Conservation (phyloP, 257 asterid species). For the Petrea volubilis region DNA sequence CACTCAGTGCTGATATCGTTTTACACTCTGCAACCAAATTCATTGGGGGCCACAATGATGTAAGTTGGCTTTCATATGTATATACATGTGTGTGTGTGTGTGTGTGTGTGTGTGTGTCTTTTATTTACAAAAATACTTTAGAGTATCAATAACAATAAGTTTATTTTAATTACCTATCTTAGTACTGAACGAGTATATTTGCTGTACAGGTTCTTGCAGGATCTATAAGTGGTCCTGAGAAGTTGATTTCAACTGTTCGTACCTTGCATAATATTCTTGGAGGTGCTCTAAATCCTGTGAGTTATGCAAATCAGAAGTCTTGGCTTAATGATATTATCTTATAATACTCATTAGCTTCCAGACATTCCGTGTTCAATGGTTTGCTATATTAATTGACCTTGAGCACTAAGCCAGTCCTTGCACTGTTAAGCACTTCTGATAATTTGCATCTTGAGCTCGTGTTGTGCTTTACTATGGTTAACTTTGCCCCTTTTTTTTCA, state of each 20-base stretch:
- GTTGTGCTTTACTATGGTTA: background rate
- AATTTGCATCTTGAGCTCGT: conserved; percentile 6
- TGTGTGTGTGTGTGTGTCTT: background rate
- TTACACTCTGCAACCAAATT: conserved; percentile 86
- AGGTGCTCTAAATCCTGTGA: conserved; percentile 85
- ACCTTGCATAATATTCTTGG: conserved; percentile 82
- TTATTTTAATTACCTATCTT: background rate
- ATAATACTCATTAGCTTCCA: background rate
- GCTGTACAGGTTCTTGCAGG: conserved; percentile 76
- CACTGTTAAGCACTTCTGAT: background rate
- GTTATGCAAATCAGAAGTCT: conserved; percentile 28
- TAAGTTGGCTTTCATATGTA: conserved; percentile 33
- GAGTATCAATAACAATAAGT: background rate
- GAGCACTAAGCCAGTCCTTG: background rate
- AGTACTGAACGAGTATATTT: conserved; percentile 1
- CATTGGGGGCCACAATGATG: conserved; percentile 91
- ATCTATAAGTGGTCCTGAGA: conserved; percentile 82
- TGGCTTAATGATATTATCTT: conserved; percentile 4
- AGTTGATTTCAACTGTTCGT: conserved; percentile 70
- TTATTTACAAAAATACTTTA: background rate
- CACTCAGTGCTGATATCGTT: conserved; percentile 91
- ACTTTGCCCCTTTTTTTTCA: conserved; percentile 6
- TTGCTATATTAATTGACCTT: background rate
- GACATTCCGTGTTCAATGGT: background rate
- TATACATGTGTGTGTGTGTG: background rate